Evolutionary conservation across 140 eudicot genomes (phyloP), one percentile per base, ranked within the genome.

Genomic region (Bidens hawaiensis): DNA sequence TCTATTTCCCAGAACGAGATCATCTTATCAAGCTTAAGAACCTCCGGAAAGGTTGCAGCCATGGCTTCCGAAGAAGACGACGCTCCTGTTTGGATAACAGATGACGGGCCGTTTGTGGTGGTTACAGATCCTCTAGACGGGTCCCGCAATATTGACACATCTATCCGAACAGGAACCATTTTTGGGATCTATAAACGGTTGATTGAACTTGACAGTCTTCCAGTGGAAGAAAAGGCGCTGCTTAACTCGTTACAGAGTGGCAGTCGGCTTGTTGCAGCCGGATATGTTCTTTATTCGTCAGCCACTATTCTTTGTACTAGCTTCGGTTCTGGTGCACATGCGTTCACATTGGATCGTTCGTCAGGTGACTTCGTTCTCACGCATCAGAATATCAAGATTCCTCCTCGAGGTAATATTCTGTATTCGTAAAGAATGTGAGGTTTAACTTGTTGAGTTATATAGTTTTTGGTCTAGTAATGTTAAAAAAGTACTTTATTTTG

Each of bases 11-110:
- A 94, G 99, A 94, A 94, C 63, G 99, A 94, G 69, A 85, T 94
- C 48, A 79, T 88, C 60, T 53, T 85, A 62, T 83, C 95, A 25
- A 83, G 95, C 48, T 78, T 94, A 34, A 73, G 71, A 55, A 83
- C 76, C 21, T 94, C 95, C n/a, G 90, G 99, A 58, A 94, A 94
- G 78, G 99, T 85, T 76, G 95, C 97, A 16, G 97, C 88, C 15
- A 86, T 88, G 95, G 99, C 99, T 38, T 94, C 97, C 18, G 99
- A 94, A 81, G 99, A 94, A 79, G 96, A 94, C 25, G 95, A 94
- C 38, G 79, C 82, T 59, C 99, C 99, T 1, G 76, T 88, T 71
- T 94, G 99, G 95, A 75, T 94, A 54, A 52, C 71, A 4, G 97
- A 94, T 64, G 75, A 81, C 68, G 99, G 88, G 54, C 99, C 95